Base-by-base conservation (phyloP, 2,329 filamentous ascomycete genomes). In the Gyromitra esculenta region DNA sequence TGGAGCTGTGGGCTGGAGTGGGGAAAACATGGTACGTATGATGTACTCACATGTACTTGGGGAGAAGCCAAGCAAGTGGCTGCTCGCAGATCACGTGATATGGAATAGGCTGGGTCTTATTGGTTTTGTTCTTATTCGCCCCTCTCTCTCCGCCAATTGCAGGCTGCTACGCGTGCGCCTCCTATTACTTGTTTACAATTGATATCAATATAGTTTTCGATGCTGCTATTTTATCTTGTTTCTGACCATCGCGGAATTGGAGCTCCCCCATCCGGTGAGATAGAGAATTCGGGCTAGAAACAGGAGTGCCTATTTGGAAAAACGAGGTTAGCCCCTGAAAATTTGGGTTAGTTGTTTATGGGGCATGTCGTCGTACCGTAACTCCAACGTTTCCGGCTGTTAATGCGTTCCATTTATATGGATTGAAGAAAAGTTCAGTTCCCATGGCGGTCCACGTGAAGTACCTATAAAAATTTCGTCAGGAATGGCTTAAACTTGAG, bases 381-480 rank as follows among this genome's bases (percentile, higher is more conserved):
- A 75, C 62, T 9, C 78, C 78, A 56, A 79, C 60, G 41, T 79
- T 80, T 25, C 77, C 75, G 54, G 65, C 73, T 25, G 78, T 63
- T 25, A 79, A 66, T 48, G 66, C 54, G 50, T 73, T 78, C 79
- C 75, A 80, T 73, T 66, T 59, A 15, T 73, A 75, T 18, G 69
- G 73, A 21, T 66, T 63, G 39, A 78, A 68, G 45, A 79, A 79
- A 54, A 75, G 50, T 39, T 73, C 59, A 31, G 78, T 66, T 35
- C 79, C 75, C 25, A 79, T 63, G 35, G 62, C 18, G 18, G 50
- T 66, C 73, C 78, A 79, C 41, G 68, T 73, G 13, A 73, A 43
- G 18, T 76, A 76, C 9, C 74, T 73, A 43, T 64, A 25, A 21
- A 11, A 62, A 35, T 52, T 21, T 37, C 8, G 65, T 75, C 35